Base-by-base conservation (phyloP, 805 yeast species). In the Osmozyma mogii region DNA sequence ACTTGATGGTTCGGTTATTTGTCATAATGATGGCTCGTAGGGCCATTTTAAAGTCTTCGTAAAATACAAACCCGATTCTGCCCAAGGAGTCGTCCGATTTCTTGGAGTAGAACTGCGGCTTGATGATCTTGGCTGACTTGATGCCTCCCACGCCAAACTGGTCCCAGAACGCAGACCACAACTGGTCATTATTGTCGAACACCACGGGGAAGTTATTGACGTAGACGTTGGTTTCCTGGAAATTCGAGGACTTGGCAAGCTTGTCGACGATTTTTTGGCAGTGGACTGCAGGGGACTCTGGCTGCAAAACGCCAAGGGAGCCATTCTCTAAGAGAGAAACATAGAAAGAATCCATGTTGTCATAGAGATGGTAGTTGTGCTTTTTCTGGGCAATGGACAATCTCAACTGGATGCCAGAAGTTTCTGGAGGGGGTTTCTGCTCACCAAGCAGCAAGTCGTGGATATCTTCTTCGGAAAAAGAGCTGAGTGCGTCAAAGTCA, bases 211-310 rank as follows among this genome's bases (percentile, higher is more conserved):
- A 54, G 45, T 75, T 74, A 36, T 75, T 79, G 20, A 83, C 75
- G 47, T 82, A 83, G 25, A 83, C 61, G 51, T 83, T 83, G 4
- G 85, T 74, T 42, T 79, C 85, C 48, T 78, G 85, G 40, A 54
- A 61, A 36, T 61, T 58, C 18, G 47, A 37, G 21, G 36, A 30
- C 33, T 50, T 50, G 21, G 45, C 30, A 29, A 52, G 54, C 3
- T 31, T 31, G 8, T 18, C 31, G 27, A 32, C 22, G 10, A 29
- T 35, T 16, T 22, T 30, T 19, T 11, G 10, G 13, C 21, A 6
- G 16, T 17, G 13, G 11, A 13, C 22, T 10, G n/a, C 8, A 12
- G 15, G 23, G 8, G 6, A 22, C 23, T 4, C n/a, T 12, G 7
- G 22, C 22, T 4, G 27, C 22, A 9, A 21, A 11, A 23, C 27